Evolutionary conservation across 345 rosid genomes (phyloP).

Genomic region (Barbarea vulgaris): DNA sequence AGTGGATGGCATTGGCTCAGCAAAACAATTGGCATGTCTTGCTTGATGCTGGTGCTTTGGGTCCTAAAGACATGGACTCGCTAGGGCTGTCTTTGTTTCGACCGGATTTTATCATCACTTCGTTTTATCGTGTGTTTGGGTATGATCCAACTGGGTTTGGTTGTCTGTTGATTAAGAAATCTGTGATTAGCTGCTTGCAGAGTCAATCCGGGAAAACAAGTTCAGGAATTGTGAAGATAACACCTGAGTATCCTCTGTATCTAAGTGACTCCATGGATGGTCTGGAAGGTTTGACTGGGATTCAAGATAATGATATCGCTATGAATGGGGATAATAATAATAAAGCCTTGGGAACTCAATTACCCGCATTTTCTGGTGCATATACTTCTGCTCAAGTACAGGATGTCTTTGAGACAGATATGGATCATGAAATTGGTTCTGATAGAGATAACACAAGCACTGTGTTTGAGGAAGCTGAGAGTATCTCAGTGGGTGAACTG

Average conservation of each 20-base stretch:
- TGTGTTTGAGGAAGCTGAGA: slow-evolving; percentile 91
- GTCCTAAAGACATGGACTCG: slow-evolving; percentile 99
- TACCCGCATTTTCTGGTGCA: slow-evolving; percentile 97
- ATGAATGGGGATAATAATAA: slow-evolving; percentile 64
- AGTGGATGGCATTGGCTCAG: slow-evolving; percentile 99
- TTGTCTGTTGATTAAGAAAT: slow-evolving; percentile 94
- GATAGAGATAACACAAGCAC: slow-evolving; percentile 89
- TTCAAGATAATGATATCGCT: slow-evolving; percentile 58
- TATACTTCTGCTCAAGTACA: slow-evolving; percentile 87
- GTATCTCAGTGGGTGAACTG: slow-evolving; percentile 89
- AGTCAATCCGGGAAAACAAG: slow-evolving; percentile 89
- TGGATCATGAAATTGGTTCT: slow-evolving; percentile 81
- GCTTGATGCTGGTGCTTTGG: slow-evolving; percentile 98
- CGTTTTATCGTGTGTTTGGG: slow-evolving; percentile 97
- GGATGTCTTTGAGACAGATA: slow-evolving; percentile 89
- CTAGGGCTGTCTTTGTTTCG: slow-evolving; percentile 96
- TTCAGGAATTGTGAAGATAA: slow-evolving; percentile 96
- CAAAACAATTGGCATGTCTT: slow-evolving; percentile 98
- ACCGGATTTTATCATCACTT: slow-evolving; percentile 93
- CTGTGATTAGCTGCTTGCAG: slow-evolving; percentile 94
- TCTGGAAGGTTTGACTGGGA: slow-evolving; percentile 63
- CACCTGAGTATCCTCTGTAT: slow-evolving; percentile 92
- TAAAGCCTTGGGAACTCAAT: slow-evolving; percentile 60
- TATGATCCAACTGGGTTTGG: slow-evolving; percentile 98
- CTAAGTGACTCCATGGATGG: slow-evolving; percentile 89